Percentiles rank a stretch among this genome's conserved stretches.
These are phyloP conservation scores for Trichopus zeylanicus DNA, from an alignment of 116 monocot species.

Conservation along the genomic window DNA sequence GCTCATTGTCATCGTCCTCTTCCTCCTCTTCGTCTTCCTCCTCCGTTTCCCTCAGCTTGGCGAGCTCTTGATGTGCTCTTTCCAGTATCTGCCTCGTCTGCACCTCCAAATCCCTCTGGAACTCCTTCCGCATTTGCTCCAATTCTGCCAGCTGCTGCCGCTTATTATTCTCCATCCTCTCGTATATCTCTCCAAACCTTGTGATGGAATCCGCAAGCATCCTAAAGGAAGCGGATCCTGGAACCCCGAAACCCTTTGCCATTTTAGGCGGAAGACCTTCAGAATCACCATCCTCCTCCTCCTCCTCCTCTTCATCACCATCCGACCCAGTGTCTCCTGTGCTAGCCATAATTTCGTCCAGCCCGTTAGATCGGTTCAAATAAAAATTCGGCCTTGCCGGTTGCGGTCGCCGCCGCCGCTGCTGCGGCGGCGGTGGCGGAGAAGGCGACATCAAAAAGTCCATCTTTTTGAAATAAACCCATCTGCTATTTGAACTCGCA, in stretches of 20 bases:
- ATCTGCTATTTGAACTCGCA: slow-evolving; percentile 27
- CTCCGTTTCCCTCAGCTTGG: slow-evolving; percentile 42
- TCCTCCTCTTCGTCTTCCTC: slow-evolving; percentile 30
- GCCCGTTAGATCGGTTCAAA: slow-evolving; percentile 29
- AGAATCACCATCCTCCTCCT: slow-evolving; percentile 35
- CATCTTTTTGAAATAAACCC: slow-evolving; percentile 86
- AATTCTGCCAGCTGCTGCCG: slow-evolving; percentile 70
- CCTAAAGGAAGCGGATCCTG: slow-evolving; percentile 30
- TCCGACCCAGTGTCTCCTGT: slow-evolving; percentile 37
- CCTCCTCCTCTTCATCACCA: slow-evolving; percentile 40
- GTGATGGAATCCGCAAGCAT: slow-evolving; percentile 74
- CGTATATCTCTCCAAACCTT: slow-evolving; percentile 73
- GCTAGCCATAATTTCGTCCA: slow-evolving; percentile 53
- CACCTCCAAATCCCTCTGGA: slow-evolving; percentile 74
- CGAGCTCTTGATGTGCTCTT: slow-evolving; percentile 63
- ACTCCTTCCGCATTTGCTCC: slow-evolving; percentile 84
- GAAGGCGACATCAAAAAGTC: slow-evolving; percentile 52
- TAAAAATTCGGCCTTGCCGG: slow-evolving; percentile 57
- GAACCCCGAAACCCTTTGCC: slow-evolving; percentile 8
- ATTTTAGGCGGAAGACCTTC: slow-evolving; percentile 57
- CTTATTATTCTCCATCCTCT: slow-evolving; percentile 78
- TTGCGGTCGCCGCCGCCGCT: slow-evolving; percentile 34
- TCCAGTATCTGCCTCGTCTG: slow-evolving; percentile 77
- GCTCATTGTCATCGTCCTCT: slow-evolving; percentile 21
- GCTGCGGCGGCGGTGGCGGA: slow-evolving; percentile 11